Evolutionary conservation across 208 protist species (phyloP).

Genomic region (Naegleria lovaniensis): DNA sequence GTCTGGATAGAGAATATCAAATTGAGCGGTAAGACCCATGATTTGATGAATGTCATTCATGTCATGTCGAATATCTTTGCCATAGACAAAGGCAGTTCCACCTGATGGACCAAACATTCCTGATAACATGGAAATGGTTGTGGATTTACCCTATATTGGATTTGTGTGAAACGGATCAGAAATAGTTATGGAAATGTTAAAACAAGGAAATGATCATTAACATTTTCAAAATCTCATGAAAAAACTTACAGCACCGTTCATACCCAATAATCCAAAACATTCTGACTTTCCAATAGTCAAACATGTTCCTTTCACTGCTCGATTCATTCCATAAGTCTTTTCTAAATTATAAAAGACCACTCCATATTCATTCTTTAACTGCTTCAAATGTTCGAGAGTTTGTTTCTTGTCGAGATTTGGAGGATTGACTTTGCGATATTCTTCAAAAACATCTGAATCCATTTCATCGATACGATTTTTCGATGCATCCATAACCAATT

Average conservation of each 20-base stretch:
- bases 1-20: constrained; percentile 41
- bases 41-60: constrained; percentile 32
- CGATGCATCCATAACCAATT: neutral
- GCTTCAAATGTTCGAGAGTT: neutral
- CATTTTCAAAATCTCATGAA: too few relatives aligned
- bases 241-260: constrained; percentile 56
- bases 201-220: neutral
- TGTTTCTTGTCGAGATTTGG: too few relatives aligned
- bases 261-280: constrained; percentile 72
- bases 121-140: constrained; percentile 68
- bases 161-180: constrained; percentile 30
- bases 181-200: neutral
- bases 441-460: neutral
- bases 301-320: constrained; percentile 54
- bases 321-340: neutral
- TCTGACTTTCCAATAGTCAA: constrained; percentile 62
- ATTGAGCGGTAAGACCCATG: constrained; percentile 38
- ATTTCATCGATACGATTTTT: neutral
- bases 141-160: constrained; percentile 64
- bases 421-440: neutral
- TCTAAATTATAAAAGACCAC: constrained; percentile 6
- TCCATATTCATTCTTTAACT: neutral
- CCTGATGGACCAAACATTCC: constrained; percentile 39
- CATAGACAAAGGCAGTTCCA: constrained; percentile 35
- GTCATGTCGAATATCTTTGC: constrained; percentile 27